Base-by-base conservation (phyloP, 129 eudicot species). In the Gnaphalium uliginosum region DNA sequence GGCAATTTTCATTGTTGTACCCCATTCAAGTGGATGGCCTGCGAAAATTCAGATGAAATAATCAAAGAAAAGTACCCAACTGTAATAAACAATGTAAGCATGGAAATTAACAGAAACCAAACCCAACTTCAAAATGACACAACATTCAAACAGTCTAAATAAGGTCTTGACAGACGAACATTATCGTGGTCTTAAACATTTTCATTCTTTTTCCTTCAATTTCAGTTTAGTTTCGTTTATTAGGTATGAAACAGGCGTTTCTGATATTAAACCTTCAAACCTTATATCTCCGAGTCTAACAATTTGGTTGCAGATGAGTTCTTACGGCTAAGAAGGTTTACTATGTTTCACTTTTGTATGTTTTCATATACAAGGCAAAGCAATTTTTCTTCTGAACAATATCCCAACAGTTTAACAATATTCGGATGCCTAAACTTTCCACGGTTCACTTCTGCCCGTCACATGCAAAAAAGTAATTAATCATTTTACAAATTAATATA, bases 311-410 rank as follows among this genome's bases (percentile, higher is more conserved):
- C 23, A 53, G 19, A 53, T 53, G 59, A 43, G 32, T 62, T 19
- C 80, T 66, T 76, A 76, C 58, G 25, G 26, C 8, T 13, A 57
- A 63, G 27, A 62, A 62, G 54, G 51, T 79, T 69, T 22, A 26
- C 50, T 35, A 78, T 51, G 56, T 51, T 69, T 48, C 17, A 39
- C 37, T 48, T 71, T 15, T 50, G 66, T 33, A 71, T 50, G 59
- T 48, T 15, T 71, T 79, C 67, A 51, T 79, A 59, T n/a, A 79
- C 78, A 79, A 79, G 78, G 65, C 68, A 68, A 54, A 79, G 65
- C 41, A 29, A 21, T 63, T 53, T 29, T 9, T 63, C 72, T 71
- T 79, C 72, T 37, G 66, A 71, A 65, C 72, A 71, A 66, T 71
- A 69, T 60, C 81, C 81, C 50, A 78, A 41, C 51, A 78, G 76